Percentiles rank a stretch among this genome's conserved stretches.
Conservation (phyloP, 345 rosid genomes). For the Kernera saxatilis region DNA sequence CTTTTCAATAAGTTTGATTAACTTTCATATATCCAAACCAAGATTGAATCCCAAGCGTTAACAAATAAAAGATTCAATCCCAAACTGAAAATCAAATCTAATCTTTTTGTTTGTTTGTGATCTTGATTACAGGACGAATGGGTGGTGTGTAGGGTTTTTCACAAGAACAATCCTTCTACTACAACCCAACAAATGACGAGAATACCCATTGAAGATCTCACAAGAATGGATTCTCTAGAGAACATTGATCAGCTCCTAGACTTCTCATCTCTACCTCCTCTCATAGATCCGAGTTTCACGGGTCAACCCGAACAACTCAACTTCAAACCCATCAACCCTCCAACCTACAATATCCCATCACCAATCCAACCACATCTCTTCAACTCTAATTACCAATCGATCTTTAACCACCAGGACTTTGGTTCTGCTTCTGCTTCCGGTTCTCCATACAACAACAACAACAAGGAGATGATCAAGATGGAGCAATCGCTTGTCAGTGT, state of each 20-base stretch:
- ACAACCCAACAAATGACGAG: slow-evolving; percentile 27
- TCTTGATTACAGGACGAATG: slow-evolving; percentile 73
- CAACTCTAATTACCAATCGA: slow-evolving; percentile 13
- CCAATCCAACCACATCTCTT: slow-evolving; percentile 6
- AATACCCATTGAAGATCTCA: slow-evolving; percentile 25
- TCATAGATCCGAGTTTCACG: slow-evolving; percentile 25
- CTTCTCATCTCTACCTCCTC: slow-evolving; percentile 35
- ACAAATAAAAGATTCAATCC: neutral
- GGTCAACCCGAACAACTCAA: slow-evolving; percentile 15
- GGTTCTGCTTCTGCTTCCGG: slow-evolving; percentile 14
- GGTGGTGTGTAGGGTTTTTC: slow-evolving; percentile 94
- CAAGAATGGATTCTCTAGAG: slow-evolving; percentile 29
- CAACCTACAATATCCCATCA: slow-evolving; percentile 19
- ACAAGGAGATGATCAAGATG: slow-evolving; percentile 30
- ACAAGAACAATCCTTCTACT: slow-evolving; percentile 49
- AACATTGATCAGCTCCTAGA: slow-evolving; percentile 33
- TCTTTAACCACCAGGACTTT: slow-evolving; percentile 19
- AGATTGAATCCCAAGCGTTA: neutral
- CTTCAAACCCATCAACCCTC: slow-evolving; percentile 28
- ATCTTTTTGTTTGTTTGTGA: neutral
- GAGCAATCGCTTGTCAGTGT: slow-evolving; percentile 31
- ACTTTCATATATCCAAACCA: slow-evolving; percentile 8
- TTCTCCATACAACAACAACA: slow-evolving; percentile 8
- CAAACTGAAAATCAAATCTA: neutral
- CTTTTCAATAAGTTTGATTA: slow-evolving; percentile 14